phyloP scores from a whole-genome alignment of 352 stramenopile species.

The Phytophthora aleatoria region DNA sequence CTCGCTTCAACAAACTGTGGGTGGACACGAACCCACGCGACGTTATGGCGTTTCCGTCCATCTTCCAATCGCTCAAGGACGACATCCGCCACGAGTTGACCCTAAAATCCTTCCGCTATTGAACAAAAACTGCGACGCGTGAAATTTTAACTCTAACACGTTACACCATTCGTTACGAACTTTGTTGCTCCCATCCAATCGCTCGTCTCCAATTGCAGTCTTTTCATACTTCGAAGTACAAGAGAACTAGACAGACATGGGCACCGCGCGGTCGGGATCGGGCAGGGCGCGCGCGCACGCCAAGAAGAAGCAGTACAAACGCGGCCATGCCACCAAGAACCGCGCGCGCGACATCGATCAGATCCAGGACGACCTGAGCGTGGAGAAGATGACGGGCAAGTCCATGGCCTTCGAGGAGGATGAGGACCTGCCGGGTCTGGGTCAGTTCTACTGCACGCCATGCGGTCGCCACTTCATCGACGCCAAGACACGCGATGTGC shows the following conservation, averaged over 20 bases:
- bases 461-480: slow-evolving; percentile 89
- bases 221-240: neutral
- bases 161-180: slow-evolving; percentile 20
- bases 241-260: slow-evolving; percentile 22
- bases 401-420: slow-evolving; percentile 75
- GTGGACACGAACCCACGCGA: slow-evolving; percentile 81
- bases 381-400: slow-evolving; percentile 67
- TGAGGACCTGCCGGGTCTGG: slow-evolving; percentile 84
- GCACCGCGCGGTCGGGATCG: slow-evolving; percentile 46
- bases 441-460: slow-evolving; percentile 89
- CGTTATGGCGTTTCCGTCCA: slow-evolving; percentile 84
- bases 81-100: slow-evolving; percentile 62
- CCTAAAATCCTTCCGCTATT: slow-evolving; percentile 71
- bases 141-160: slow-evolving; percentile 24
- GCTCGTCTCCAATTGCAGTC: slow-evolving; percentile 21
- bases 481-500: slow-evolving; percentile 73
- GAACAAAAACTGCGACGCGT: slow-evolving; percentile 35
- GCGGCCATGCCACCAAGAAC: slow-evolving; percentile 81
- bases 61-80: slow-evolving; percentile 84
- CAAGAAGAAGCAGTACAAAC: slow-evolving; percentile 91
- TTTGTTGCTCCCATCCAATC: slow-evolving; percentile 23
- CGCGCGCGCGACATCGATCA: slow-evolving; percentile 83
- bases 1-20: slow-evolving; percentile 85
- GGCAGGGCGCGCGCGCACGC: slow-evolving; percentile 71
- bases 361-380: slow-evolving; percentile 85